These are phyloP conservation scores for Clavispora asparagi DNA, from an alignment of 805 yeast species.

Conservation along the genomic window DNA sequence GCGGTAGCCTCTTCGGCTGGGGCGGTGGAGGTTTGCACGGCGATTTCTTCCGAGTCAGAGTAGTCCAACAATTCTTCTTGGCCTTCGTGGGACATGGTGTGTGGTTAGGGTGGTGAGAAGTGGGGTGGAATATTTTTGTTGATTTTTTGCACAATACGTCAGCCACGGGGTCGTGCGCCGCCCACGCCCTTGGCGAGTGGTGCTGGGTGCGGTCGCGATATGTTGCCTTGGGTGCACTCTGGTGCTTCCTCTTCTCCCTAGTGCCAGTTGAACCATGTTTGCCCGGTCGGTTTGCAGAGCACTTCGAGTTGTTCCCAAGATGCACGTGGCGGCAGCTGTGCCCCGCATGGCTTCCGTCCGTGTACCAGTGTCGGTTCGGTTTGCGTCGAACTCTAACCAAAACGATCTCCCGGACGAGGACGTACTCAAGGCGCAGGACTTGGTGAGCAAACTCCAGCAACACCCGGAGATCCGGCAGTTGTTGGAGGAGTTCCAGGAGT, in stretches of 20 bases:
- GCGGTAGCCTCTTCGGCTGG: slow-evolving; percentile 46
- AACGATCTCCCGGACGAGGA: slow-evolving; percentile 1
- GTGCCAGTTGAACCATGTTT: not conserved
- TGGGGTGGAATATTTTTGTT: not conserved
- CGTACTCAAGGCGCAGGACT: slow-evolving; percentile 13
- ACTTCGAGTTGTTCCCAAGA: not conserved
- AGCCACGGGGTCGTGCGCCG: not conserved
- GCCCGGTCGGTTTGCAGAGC: not conserved
- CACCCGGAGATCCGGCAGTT: slow-evolving; percentile 28
- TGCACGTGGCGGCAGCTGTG: not conserved
- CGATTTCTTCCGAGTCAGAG: slow-evolving; percentile 96
- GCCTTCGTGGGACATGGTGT: slow-evolving; percentile 82
- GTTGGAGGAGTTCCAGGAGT: slow-evolving; percentile 26
- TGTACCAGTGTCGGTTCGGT: not conserved
- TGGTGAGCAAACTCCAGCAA: slow-evolving; percentile 13
- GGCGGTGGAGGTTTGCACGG: slow-evolving; percentile 50
- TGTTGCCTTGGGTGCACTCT: not conserved
- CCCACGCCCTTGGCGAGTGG: not conserved
- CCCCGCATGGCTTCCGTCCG: not conserved
- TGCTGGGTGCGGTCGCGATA: not conserved
- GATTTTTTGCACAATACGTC: not conserved
- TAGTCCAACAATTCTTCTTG: slow-evolving; percentile 99
- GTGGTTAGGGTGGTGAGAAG: not conserved
- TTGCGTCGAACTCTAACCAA: not conserved
- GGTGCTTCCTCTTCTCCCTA: not conserved